phyloP scores from a whole-genome alignment of 371 early-diverging fungal species.

The Circinella minor region DNA sequence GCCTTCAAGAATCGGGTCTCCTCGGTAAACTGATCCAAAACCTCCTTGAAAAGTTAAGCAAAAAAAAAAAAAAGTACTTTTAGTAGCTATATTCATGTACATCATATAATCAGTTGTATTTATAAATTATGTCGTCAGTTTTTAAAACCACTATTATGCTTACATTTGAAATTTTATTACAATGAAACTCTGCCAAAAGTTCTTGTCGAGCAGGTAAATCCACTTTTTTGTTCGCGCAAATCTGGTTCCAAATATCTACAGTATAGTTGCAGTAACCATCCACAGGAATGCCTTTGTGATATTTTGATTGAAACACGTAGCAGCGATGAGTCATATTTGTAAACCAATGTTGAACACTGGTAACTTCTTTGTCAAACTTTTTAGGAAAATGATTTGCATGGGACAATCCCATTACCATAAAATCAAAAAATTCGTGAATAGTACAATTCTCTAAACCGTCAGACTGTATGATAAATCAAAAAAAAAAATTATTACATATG shows the following conservation, averaged over 20 bases:
- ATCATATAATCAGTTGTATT: too few species aligned
- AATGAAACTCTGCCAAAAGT: slow-evolving; percentile 95
- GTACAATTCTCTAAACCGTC: not conserved
- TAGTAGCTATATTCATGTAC: too few species aligned
- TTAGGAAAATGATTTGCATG: slow-evolving; percentile 89
- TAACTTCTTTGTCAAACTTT: slow-evolving; percentile 79
- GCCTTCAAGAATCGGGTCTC: too few species aligned
- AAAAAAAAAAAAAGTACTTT: too few species aligned
- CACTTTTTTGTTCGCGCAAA: slow-evolving; percentile 90
- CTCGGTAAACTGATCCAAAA: too few species aligned
- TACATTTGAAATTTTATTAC: slow-evolving; percentile 93
- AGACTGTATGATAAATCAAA: too few species aligned
- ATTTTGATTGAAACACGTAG: slow-evolving; percentile 86
- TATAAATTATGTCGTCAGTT: too few species aligned
- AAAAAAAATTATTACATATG: too few species aligned
- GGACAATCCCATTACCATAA: slow-evolving; percentile 87
- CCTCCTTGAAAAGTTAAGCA: too few species aligned
- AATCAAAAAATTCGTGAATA: slow-evolving; percentile 92
- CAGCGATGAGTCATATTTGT: slow-evolving; percentile 65
- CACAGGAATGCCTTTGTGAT: slow-evolving; percentile 92
- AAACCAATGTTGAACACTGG: slow-evolving; percentile 79
- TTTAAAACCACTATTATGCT: too few species aligned
- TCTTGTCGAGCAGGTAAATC: slow-evolving; percentile 98
- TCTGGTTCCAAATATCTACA: slow-evolving; percentile 92
- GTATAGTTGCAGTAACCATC: slow-evolving; percentile 94